Base-by-base conservation (phyloP, 139 green algal species). In the Chlamydomonas schloesseri region DNA sequence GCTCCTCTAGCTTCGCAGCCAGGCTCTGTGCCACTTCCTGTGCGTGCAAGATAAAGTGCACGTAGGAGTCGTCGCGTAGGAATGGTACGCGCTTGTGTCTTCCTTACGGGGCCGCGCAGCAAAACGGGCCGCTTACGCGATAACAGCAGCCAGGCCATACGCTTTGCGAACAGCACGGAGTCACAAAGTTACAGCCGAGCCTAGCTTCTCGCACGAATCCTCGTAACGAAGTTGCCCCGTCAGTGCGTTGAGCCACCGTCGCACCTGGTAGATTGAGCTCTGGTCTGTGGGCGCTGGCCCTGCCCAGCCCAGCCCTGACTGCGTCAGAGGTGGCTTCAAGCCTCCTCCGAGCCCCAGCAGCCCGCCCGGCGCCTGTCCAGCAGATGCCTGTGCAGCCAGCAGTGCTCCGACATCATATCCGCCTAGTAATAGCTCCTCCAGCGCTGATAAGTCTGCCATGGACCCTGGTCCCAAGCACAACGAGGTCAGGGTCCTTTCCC, bases 21-120 rank as follows among this genome's bases (percentile, higher is more conserved):
- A 84, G 78, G 64, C 42, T 74, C n/a, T 84, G 78, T 11, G 76
- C 76, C 2, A 83, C 76, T 60, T 83, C 67, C 76, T 83, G 76
- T 29, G 37, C 1, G 57, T 37, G 29, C 0, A 69, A 20, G 42
- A 29, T 9, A 79, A 57, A 31, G 37, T 46, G 3, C 71, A 33
- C 8, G 71, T 21, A 37, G n/a, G 3, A 71, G n/a, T n/a, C n/a
- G 42, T 50, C 42, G 42, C 65, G 65, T 46, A 29, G 26, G 28
- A 34, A 70, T 36, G 29, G 13, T 70, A 34, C 55, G 8, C 55
- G 20, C 21, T 58, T 15, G 53, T 15, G 24, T 50, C 6, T 2
- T 8, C 42, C 37, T 9, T 3, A 33, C 71, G 0, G 23, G 3
- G 10, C 42, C 0, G 14, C 10, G 10, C 9, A 24, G 3, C 3